phyloP scores from a whole-genome alignment of 2,329 filamentous ascomycete species.

The Beauveria sp. region DNA sequence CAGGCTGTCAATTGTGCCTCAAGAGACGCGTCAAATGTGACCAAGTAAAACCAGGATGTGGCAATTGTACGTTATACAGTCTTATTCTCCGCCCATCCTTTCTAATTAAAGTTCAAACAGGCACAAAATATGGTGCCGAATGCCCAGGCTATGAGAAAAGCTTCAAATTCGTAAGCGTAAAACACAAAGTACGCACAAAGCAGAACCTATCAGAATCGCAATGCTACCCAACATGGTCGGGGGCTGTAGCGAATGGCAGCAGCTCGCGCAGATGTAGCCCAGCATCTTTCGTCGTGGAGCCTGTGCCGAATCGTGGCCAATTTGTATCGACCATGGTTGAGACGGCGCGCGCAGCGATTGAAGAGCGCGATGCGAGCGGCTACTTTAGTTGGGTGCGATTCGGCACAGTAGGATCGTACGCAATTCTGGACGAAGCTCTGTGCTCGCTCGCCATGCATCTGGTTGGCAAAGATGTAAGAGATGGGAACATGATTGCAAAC shows the following conservation, averaged over 20 bases:
- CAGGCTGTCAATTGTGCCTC: slow-evolving; percentile 30
- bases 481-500: slow-evolving; percentile 22
- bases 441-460: slow-evolving; percentile 30
- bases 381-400: slow-evolving; percentile 21
- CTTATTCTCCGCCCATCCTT: background rate
- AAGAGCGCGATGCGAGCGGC: slow-evolving; percentile 15
- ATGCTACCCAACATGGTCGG: slow-evolving; percentile 12
- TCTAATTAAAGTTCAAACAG: background rate
- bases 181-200: slow-evolving; percentile 27
- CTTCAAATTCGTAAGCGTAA: slow-evolving; percentile 32
- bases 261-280: slow-evolving; percentile 10
- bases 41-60: slow-evolving; percentile 31
- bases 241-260: background rate
- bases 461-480: slow-evolving; percentile 26
- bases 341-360: slow-evolving; percentile 14
- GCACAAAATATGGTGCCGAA: slow-evolving; percentile 26
- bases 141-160: slow-evolving; percentile 32
- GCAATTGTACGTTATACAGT: slow-evolving; percentile 22
- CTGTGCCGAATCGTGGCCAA: slow-evolving; percentile 20
- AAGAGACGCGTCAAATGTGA: slow-evolving; percentile 39
- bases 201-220: background rate
- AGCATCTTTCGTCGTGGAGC: slow-evolving; percentile 13
- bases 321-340: slow-evolving; percentile 26
- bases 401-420: slow-evolving; percentile 26
- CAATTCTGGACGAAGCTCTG: slow-evolving; percentile 30